phyloP scores from a whole-genome alignment of 1,284 basidiomycete species.

The Tilletia walkeri region DNA sequence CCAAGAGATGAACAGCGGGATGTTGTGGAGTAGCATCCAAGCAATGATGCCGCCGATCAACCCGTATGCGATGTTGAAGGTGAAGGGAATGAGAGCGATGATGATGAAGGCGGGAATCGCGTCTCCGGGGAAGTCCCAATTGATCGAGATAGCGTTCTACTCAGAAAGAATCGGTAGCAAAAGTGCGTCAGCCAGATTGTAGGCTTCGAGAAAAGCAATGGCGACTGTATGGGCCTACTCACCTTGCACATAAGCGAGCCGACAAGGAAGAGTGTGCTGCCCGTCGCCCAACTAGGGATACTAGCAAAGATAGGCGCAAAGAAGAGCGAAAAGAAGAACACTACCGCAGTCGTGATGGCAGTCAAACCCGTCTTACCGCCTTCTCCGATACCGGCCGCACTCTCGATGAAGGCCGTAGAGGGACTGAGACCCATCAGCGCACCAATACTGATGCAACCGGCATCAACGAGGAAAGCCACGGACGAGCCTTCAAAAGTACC shows the following conservation, averaged over 20 bases:
- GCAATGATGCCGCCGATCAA: slow-evolving; percentile 75
- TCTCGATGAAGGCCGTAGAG: slow-evolving; percentile 83
- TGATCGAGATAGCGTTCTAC: slow-evolving; percentile 76
- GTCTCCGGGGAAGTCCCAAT: slow-evolving; percentile 81
- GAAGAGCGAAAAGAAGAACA: slow-evolving; percentile 82
- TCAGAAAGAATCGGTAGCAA: slow-evolving; percentile 29
- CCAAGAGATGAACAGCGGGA: slow-evolving; percentile 66
- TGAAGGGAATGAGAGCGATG: slow-evolving; percentile 39
- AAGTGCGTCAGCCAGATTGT: background rate
- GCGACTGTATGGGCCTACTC: background rate
- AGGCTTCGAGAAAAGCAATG: slow-evolving; percentile 56
- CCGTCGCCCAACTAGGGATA: slow-evolving; percentile 83
- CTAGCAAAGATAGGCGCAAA: slow-evolving; percentile 86
- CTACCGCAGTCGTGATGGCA: slow-evolving; percentile 70
- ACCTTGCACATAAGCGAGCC: slow-evolving; percentile 71
- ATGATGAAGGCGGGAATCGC: slow-evolving; percentile 64
- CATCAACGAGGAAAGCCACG: slow-evolving; percentile 69
- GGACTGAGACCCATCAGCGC: slow-evolving; percentile 77
- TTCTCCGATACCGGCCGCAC: slow-evolving; percentile 64
- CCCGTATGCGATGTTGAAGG: slow-evolving; percentile 77
- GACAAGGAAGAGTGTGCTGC: slow-evolving; percentile 79
- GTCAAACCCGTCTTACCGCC: slow-evolving; percentile 85
- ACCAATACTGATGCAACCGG: slow-evolving; percentile 76
- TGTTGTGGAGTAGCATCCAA: slow-evolving; percentile 72
- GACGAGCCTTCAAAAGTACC: slow-evolving; percentile 84